Base-by-base conservation (phyloP, 371 early-diverging fungal genomes). In the Apophysomyces trapeziformis region DNA sequence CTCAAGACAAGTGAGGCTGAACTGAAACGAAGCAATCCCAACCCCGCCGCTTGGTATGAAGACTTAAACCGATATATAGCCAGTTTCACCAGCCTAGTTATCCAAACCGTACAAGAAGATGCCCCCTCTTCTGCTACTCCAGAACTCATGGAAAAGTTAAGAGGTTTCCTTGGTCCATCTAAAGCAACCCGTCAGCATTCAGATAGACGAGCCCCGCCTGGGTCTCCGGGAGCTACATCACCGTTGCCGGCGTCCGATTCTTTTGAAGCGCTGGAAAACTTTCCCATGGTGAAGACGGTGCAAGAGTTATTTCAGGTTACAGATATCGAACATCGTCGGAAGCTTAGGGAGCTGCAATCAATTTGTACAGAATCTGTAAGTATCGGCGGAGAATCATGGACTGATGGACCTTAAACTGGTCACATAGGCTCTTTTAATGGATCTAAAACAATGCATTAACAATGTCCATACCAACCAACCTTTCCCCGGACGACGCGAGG, bases 321-420 rank as follows among this genome's bases (percentile, higher is more conserved):
- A 46, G 67, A 72, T 9, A 39, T 62, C 2, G 72, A 72, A 9
- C 75, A 74, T 50, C 54, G 58, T 7, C 37, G 67, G 3, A 77
- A 70, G 32, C 35, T 77, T 1, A 46, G 50, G 13, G 71, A 70
- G 41, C 41, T 77, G 12, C 38, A 64, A 9, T 38, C 62, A 4
- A 60, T 70, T 12, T 77, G 78, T 43, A 74, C 72, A 36, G 75
- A 74, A 59, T 67, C 72, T 46, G 78, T 77, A 72, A 70, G 65
- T 63, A 32, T 14, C 8, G 6, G n/a, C 32, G 35, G n/a, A 38
- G 41, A 9, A n/a, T 36, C 14, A 16, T 18, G 14, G 18, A 18
- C 32, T 36, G 35, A 35, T 35, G 50, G 37, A 18, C 58, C 57
- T 14, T 13, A 44, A 54, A 38, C 47, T 47, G 13, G 9, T n/a